Evolutionary conservation across 2,329 filamentous ascomycete genomes (phyloP), one percentile per base, ranked within the genome.

Genomic region (Teratosphaeria zuluensis): DNA sequence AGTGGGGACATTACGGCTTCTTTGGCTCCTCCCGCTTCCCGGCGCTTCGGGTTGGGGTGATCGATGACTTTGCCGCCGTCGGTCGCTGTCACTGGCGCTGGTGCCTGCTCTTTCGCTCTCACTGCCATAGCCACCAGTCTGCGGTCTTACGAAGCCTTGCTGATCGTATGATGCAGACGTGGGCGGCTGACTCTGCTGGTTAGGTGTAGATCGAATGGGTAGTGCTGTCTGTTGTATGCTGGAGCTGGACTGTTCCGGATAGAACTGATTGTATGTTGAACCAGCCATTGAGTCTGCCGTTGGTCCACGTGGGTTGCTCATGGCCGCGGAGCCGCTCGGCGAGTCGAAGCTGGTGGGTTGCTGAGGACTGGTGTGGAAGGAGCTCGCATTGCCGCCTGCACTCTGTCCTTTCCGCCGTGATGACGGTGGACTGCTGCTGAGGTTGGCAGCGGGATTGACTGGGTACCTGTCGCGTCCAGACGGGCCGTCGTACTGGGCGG

Each of bases 191-290:
- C 21, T 58, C 51, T 51, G 53, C 51, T 62, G 60, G 46, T 64
- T 63, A 14, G 63, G 60, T 9, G 66, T 63, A 5, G 67, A 65
- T n/a, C 69, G 61, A 55, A 67, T 65, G 33, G 67, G 68, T 31
- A 67, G 61, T 31, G 61, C 58, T 57, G 57, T 62, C 58, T 61
- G 32, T 53, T 59, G 60, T 60, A 62, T 30, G 64, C 57, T 58
- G 56, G 62, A 54, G 63, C 32, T 58, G 56, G 58, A 48, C 53
- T 60, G 54, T 21, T 71, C 69, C 21, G 68, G 66, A 55, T 73
- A 70, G 61, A 85, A 83, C 63, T 84, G 87, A 51, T 90, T 94
- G 14, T 91, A 95, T 7, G 89, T 92, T 69, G 91, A 84, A 38
- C 89, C 89, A 54, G 89, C 66, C 54, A 77, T 91, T 58, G 88